Evolutionary conservation across 2,329 filamentous ascomycete genomes (phyloP).

Genomic region (Magnaporthiopsis incrustans): DNA sequence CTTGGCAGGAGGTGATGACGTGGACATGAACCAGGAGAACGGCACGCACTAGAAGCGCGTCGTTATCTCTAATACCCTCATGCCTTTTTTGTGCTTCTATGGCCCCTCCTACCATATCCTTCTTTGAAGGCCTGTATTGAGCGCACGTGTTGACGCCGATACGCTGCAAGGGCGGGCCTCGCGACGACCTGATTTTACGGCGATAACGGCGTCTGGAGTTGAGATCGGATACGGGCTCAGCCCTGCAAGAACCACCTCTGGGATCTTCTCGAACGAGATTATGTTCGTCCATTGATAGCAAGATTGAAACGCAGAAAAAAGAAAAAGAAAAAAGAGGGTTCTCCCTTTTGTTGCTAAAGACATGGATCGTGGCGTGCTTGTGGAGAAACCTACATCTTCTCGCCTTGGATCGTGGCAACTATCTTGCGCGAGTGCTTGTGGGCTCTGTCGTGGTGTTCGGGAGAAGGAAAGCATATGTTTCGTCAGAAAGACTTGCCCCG

Average conservation of each 20-base stretch:
- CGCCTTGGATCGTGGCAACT: constrained; percentile 90
- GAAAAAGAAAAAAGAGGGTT: neutral
- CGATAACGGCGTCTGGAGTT: neutral
- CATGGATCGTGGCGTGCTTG: neutral
- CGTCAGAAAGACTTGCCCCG: neutral
- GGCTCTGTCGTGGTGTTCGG: constrained; percentile 19
- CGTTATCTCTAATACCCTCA: neutral
- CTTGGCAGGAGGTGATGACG: constrained; percentile 53
- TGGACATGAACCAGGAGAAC: constrained; percentile 47
- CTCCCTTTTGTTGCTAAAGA: neutral
- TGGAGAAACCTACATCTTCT: constrained; percentile 39
- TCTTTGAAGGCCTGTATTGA: neutral
- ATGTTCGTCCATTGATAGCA: constrained; percentile 17
- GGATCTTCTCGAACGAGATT: constrained; percentile 8
- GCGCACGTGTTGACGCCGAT: neutral
- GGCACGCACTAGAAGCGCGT: constrained; percentile 18
- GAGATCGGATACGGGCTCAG: neutral
- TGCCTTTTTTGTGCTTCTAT: neutral
- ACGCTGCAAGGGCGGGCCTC: neutral
- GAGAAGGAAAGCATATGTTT: neutral
- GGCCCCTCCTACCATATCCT: neutral
- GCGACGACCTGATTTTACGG: neutral
- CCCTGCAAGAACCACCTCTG: neutral
- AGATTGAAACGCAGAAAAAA: neutral
- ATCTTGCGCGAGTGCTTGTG: constrained; percentile 71